Percentiles rank a stretch among this genome's conserved stretches.
These are phyloP conservation scores for Chimonanthus praecox DNA, from an alignment of 164 flowering plant species.

Conservation along the genomic window DNA sequence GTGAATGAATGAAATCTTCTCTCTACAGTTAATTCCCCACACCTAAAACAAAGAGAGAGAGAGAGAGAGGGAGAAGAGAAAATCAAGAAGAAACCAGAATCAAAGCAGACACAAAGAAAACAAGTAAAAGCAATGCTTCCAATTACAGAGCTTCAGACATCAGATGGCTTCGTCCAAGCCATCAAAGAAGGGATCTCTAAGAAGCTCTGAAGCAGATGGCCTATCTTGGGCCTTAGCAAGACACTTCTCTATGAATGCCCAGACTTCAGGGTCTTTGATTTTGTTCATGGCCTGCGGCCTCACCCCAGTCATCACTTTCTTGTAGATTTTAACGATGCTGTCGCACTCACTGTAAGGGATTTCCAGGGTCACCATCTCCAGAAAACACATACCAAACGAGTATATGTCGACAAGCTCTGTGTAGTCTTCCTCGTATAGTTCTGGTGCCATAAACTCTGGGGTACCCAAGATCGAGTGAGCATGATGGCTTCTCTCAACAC, in stretches of 20 bases:
- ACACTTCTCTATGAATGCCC: constrained; percentile 65
- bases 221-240: constrained; percentile 48
- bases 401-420: constrained; percentile 77
- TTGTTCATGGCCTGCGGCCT: constrained; percentile 55
- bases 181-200: constrained; percentile 54
- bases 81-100: no score
- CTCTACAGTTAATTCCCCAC: no score
- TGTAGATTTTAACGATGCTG: constrained; percentile 59
- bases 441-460: constrained; percentile 86
- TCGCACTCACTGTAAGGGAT: constrained; percentile 76
- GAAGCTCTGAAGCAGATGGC: constrained; percentile 71
- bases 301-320: constrained; percentile 58
- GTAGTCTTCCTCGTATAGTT: constrained; percentile 73
- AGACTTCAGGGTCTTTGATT: constrained; percentile 53
- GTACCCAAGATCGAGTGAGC: constrained; percentile 80
- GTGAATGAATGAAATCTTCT: no score
- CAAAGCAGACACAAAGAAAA: no score
- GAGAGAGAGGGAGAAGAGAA: no score
- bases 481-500: constrained; percentile 49
- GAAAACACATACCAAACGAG: constrained; percentile 67
- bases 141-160: no score
- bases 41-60: no score
- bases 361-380: constrained; percentile 78
- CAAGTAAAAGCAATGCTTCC: no score
- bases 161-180: constrained; percentile 28